Conservation (phyloP, 768 basidiomycete species). For the Agrocybe chaxingu region DNA sequence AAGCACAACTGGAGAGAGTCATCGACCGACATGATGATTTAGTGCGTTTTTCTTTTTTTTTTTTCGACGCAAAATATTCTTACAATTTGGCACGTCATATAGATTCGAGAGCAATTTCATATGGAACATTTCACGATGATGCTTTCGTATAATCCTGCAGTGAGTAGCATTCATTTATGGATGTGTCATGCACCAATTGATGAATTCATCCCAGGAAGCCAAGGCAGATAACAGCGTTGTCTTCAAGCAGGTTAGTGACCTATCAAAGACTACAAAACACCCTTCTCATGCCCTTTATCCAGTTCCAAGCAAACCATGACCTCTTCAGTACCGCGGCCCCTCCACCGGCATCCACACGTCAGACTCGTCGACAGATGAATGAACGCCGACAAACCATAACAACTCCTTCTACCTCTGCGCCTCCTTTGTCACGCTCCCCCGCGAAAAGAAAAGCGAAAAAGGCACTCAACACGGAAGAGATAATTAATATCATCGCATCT, state of each 20-base stretch:
- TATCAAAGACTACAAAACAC: slow-evolving; percentile 2
- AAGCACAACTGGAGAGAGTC: slow-evolving; percentile 54
- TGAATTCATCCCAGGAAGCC: slow-evolving; percentile 45
- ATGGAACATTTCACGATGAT: slow-evolving; percentile 78
- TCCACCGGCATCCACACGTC: slow-evolving; percentile 46
- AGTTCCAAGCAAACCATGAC: slow-evolving; percentile 66
- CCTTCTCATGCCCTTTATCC: slow-evolving; percentile 3
- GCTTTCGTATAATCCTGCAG: slow-evolving; percentile 74
- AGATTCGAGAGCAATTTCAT: slow-evolving; percentile 90
- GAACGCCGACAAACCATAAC: slow-evolving; percentile 43
- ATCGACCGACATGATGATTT: slow-evolving; percentile 68
- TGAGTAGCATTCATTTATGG: slow-evolving; percentile 26
- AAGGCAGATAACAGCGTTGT: slow-evolving; percentile 70
- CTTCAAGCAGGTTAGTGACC: slow-evolving; percentile 62
- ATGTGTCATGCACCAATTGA: not conserved
- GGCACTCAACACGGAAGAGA: slow-evolving; percentile 19
- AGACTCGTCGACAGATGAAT: slow-evolving; percentile 57
- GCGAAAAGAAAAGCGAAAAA: slow-evolving; percentile 24
- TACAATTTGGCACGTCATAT: not conserved
- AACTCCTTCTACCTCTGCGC: slow-evolving; percentile 29
- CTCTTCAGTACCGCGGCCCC: slow-evolving; percentile 48
- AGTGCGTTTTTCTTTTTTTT: slow-evolving; percentile 42
- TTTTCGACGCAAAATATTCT: slow-evolving; percentile 2
- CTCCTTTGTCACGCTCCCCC: slow-evolving; percentile 15
- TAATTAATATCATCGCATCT: slow-evolving; percentile 24